Evolutionary conservation across 371 early-diverging fungal genomes (phyloP).

Genomic region (Circinella umbellata): DNA sequence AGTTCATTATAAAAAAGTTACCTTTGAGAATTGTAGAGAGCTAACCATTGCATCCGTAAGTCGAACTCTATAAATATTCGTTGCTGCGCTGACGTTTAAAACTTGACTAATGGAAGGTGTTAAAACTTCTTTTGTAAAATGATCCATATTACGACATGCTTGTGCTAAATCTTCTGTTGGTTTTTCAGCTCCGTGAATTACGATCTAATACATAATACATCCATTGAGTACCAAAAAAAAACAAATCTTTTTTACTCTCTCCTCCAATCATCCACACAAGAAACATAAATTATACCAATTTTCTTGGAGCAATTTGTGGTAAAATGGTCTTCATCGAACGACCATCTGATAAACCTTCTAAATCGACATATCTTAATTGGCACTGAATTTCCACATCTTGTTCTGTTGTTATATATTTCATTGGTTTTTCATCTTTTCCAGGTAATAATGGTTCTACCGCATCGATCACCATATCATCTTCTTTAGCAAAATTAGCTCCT

Average conservation of each 20-base stretch:
- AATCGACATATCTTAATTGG: constrained; percentile 81
- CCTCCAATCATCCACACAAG: neutral
- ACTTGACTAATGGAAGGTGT: constrained; percentile 81
- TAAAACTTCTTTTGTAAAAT: constrained; percentile 83
- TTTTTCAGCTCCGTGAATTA: constrained; percentile 79
- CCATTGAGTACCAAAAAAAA: too few species aligned
- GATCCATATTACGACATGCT: constrained; percentile 60
- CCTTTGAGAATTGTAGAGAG: constrained; percentile 75
- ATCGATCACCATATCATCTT: constrained; percentile 45
- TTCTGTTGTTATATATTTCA: constrained; percentile 71
- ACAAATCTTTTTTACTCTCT: too few species aligned
- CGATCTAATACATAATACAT: constrained; percentile 52
- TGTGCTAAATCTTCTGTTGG: constrained; percentile 68
- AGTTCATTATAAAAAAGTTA: constrained; percentile 23
- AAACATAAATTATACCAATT: constrained; percentile 63
- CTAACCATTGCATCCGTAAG: constrained; percentile 88
- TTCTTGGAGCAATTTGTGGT: constrained; percentile 82
- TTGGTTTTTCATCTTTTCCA: constrained; percentile 65
- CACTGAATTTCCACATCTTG: constrained; percentile 71
- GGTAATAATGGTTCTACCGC: constrained; percentile 51
- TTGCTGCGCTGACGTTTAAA: constrained; percentile 87
- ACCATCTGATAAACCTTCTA: constrained; percentile 92
- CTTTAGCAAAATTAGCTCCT: constrained; percentile 57
- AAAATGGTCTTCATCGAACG: constrained; percentile 86
- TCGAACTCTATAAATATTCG: constrained; percentile 79